Conservation (phyloP, 441 rosid species). For the Brassica hybrid region DNA sequence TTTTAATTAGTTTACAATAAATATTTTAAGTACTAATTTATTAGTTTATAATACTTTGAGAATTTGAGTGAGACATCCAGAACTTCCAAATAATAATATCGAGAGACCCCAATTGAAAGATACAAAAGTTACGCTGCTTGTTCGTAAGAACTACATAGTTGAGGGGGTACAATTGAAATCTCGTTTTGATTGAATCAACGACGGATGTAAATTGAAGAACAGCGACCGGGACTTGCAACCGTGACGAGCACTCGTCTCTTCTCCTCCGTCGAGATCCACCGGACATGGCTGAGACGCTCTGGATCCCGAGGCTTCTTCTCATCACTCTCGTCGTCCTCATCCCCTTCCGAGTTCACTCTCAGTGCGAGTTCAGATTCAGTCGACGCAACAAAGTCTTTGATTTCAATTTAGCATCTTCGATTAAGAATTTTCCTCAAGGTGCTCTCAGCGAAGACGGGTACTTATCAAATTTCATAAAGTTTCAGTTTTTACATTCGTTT, state of each 20-base stretch:
- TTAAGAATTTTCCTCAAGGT: conserved; percentile 77
- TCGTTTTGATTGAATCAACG: conserved; percentile 1
- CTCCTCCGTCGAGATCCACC: conserved; percentile 27
- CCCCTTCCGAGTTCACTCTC: conserved; percentile 49
- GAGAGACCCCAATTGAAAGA: background rate
- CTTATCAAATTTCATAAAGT: conserved; percentile 11
- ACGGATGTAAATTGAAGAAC: conserved; percentile 9
- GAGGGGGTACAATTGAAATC: background rate
- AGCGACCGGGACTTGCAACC: conserved; percentile 14
- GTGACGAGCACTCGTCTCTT: conserved; percentile 21
- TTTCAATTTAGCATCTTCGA: conserved; percentile 77
- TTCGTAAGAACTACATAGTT: conserved; percentile 21
- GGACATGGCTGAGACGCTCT: conserved; percentile 27
- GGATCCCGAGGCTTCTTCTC: conserved; percentile 44
- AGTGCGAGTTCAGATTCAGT: conserved; percentile 66
- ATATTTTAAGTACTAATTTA: too few relatives aligned
- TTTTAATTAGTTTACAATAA: too few relatives aligned
- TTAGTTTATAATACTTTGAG: too few relatives aligned
- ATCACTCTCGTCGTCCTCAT: conserved; percentile 41
- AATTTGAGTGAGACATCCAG: background rate
- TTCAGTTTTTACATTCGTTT: background rate
- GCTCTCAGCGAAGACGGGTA: conserved; percentile 97
- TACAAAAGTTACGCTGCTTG: conserved; percentile 1
- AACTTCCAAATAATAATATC: background rate
- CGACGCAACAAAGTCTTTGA: conserved; percentile 56